Evolutionary conservation across 345 rosid genomes (phyloP).

Genomic region (Gynandropsis gynandra): DNA sequence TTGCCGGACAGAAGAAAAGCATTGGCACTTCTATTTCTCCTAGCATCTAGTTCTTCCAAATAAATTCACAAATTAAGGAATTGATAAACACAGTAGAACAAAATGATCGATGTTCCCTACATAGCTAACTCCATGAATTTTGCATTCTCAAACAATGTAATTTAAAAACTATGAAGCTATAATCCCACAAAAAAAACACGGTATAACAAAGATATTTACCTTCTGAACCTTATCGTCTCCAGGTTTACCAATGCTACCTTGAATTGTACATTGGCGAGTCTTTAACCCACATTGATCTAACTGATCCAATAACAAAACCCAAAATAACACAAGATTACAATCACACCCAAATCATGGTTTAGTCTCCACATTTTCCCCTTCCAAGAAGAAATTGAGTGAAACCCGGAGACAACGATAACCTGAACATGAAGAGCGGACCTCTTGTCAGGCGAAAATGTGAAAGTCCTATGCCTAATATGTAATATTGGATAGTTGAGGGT

Average conservation of each 20-base stretch:
- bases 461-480: no score
- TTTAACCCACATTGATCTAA: constrained; percentile 75
- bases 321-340: not conserved
- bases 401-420: constrained; percentile 25
- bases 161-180: not conserved
- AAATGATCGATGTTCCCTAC: no score
- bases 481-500: no score
- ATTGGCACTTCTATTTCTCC: no score
- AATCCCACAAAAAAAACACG: constrained; percentile 2
- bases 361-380: not conserved
- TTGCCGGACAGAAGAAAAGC: no score
- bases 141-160: no score
- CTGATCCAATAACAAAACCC: constrained; percentile 30
- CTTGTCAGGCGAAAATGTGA: constrained; percentile 43
- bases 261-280: constrained; percentile 88
- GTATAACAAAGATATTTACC: constrained; percentile 29
- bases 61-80: no score
- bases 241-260: constrained; percentile 62
- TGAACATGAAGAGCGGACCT: constrained; percentile 89
- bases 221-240: constrained; percentile 38
- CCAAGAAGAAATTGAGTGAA: not conserved
- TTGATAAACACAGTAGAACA: no score
- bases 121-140: no score
- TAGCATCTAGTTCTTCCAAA: no score
- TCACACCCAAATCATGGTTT: not conserved